phyloP scores from a whole-genome alignment of 2,329 filamentous ascomycete species.

The Monilinia fructicola region DNA sequence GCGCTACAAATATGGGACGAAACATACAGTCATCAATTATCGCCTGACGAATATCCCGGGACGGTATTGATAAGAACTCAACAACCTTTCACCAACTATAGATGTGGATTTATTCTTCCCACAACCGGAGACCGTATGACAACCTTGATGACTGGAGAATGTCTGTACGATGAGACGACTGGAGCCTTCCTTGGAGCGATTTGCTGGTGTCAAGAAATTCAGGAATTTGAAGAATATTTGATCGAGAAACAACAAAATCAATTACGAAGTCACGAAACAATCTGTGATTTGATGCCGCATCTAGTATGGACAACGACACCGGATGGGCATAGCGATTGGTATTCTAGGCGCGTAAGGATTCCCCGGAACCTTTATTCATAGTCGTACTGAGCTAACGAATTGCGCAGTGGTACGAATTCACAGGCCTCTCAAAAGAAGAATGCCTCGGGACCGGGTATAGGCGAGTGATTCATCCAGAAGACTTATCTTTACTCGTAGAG shows the following conservation, averaged over 20 bases:
- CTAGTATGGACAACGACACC: constrained; percentile 31
- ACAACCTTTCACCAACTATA: constrained; percentile 25
- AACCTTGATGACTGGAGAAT: constrained; percentile 30
- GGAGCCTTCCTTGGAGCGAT: constrained; percentile 33
- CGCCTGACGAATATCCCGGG: constrained; percentile 27
- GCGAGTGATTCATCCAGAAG: constrained; percentile 29
- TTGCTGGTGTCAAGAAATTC: constrained; percentile 32
- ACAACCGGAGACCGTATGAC: constrained; percentile 27
- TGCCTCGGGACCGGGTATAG: constrained; percentile 26
- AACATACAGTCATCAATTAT: constrained; percentile 24
- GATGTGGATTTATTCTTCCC: constrained; percentile 30
- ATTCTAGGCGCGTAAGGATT: constrained; percentile 29
- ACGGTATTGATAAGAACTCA: constrained; percentile 23
- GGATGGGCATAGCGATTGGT: constrained; percentile 32
- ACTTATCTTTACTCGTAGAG: constrained; percentile 24
- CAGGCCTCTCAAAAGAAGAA: constrained; percentile 30
- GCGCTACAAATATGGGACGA: constrained; percentile 31
- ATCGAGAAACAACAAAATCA: constrained; percentile 24
- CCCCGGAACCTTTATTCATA: not conserved
- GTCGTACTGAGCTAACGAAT: not conserved
- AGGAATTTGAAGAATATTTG: constrained; percentile 29
- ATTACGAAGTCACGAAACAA: constrained; percentile 32
- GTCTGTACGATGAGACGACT: constrained; percentile 34
- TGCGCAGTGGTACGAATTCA: constrained; percentile 35
- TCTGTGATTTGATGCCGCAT: constrained; percentile 34